Evolutionary conservation across 169 alveolate genomes (phyloP).

Genomic region (Perkinsus chesapeaki): DNA sequence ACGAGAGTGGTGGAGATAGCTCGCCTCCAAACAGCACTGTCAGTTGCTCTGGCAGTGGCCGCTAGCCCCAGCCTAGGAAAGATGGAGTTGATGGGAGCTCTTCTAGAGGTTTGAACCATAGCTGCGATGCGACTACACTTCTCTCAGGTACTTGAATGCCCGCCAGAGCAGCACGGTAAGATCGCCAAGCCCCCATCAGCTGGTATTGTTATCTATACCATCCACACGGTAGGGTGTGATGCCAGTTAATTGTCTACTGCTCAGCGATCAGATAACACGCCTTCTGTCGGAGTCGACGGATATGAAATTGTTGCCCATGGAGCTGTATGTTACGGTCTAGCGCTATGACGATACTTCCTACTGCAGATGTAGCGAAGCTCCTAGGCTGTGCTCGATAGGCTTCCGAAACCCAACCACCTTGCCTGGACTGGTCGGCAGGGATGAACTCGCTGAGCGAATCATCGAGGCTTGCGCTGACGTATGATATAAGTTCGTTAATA

Average conservation of each 20-base stretch:
- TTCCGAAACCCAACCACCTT: neutral
- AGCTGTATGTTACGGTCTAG: neutral
- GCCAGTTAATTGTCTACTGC: neutral
- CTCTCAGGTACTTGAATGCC: neutral
- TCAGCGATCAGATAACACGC: neutral
- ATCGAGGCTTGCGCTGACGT: neutral
- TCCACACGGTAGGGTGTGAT: neutral
- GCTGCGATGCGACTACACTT: neutral
- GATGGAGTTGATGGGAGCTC: neutral
- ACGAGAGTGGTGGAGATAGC: neutral
- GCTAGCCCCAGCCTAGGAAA: neutral
- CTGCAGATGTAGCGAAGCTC: neutral
- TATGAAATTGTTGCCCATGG: neutral
- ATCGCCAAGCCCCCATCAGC: neutral
- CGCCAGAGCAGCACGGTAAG: neutral
- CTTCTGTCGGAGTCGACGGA: neutral
- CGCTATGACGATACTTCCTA: neutral
- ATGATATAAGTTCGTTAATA: neutral
- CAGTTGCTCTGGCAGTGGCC: neutral
- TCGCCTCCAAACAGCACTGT: neutral
- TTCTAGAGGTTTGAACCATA: neutral
- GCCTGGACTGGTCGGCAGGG: neutral
- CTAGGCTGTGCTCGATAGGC: neutral
- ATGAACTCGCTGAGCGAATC: neutral
- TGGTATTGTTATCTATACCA: neutral